phyloP scores from a whole-genome alignment of 805 yeast genomes.

The Saccharomycopsis schoenii region DNA sequence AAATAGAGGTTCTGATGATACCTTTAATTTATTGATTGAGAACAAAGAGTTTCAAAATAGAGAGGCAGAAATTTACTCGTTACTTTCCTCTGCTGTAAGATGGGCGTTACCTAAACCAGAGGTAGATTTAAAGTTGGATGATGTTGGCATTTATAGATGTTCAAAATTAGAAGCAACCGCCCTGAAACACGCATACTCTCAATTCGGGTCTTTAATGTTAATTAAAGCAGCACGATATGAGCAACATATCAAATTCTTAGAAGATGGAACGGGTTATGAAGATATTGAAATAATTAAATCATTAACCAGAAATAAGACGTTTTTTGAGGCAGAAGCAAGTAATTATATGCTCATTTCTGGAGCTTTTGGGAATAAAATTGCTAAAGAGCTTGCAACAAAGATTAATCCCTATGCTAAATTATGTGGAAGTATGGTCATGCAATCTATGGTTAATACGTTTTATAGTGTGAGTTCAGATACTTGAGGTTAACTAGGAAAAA shows the following conservation, averaged over 20 bases:
- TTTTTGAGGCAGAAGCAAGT: constrained; percentile 9
- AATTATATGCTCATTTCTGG: constrained; percentile 5
- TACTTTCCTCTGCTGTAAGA: constrained; percentile 1
- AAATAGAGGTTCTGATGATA: background rate
- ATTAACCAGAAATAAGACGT: background rate
- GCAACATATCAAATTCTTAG: background rate
- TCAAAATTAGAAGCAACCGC: constrained; percentile 8
- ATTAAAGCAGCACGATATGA: constrained; percentile 8
- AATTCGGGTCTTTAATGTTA: constrained; percentile 5
- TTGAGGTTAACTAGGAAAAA: background rate
- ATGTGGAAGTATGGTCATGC: constrained; percentile 12
- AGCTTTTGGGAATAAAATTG: constrained; percentile 8
- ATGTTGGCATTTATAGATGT: background rate
- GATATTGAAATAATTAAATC: background rate
- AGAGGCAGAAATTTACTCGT: background rate
- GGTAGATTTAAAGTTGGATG: background rate
- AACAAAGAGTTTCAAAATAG: background rate
- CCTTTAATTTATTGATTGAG: background rate
- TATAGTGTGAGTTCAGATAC: background rate
- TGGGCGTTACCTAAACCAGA: constrained; percentile 6
- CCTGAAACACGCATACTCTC: constrained; percentile 5
- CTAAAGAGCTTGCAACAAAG: constrained; percentile 1
- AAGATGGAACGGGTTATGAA: background rate
- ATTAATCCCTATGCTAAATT: constrained; percentile 12
- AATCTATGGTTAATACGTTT: background rate